Conservation (phyloP, 75 land plant genomes). For the Larix kaempferi region DNA sequence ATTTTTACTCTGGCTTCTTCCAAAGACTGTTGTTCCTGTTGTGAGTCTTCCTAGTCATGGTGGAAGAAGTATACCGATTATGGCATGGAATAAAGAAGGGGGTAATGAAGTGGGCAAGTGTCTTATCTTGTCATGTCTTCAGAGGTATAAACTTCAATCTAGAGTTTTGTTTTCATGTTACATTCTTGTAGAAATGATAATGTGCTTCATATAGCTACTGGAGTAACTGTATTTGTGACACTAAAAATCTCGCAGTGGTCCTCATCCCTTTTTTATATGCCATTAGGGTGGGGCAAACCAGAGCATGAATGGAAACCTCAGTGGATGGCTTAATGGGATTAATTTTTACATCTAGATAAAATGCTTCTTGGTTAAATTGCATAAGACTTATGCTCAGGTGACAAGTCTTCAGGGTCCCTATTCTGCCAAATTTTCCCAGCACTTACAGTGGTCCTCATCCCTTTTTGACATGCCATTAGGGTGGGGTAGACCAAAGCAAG, state of each 20-base stretch:
- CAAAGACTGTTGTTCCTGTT: slow-evolving; percentile 32
- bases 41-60: slow-evolving; percentile 26
- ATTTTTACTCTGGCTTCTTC: slow-evolving; percentile 82
- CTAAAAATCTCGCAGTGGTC: not conserved
- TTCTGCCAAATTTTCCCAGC: no score
- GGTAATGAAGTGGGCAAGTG: slow-evolving; percentile 64
- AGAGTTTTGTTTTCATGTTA: not conserved
- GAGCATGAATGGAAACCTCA: no score
- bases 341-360: no score
- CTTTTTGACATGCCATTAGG: no score
- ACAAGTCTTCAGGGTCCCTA: no score
- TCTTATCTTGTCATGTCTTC: slow-evolving; percentile 64
- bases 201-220: not conserved
- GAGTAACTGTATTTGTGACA: not conserved
- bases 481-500: no score
- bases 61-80: slow-evolving; percentile 36
- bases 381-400: no score
- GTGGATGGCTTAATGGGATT: no score
- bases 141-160: slow-evolving; percentile 39
- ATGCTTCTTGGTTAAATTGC: no score
- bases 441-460: no score
- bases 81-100: slow-evolving; percentile 43
- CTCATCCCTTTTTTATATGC: no score
- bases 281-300: no score
- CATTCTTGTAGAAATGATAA: not conserved